These are phyloP conservation scores for Sideroxylon spinosum DNA, from an alignment of 179 eudicot genomes.

Conservation along the genomic window DNA sequence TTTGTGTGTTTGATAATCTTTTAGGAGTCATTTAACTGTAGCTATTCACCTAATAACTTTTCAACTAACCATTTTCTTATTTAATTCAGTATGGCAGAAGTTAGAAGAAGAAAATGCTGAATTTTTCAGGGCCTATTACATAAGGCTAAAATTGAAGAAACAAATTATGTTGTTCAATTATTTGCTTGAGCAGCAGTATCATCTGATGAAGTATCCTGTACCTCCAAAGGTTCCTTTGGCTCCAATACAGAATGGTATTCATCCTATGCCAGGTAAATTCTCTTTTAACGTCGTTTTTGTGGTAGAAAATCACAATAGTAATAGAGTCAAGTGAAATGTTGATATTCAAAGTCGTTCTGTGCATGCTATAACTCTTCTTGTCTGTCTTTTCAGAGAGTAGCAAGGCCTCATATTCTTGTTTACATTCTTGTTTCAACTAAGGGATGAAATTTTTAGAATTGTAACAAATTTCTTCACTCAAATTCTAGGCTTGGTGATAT, in stretches of 20 bases:
- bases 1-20: neutral
- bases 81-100: conserved; percentile 84
- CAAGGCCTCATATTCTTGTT: neutral
- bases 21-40: neutral
- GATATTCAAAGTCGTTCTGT: neutral
- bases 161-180: conserved; percentile 90
- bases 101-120: conserved; percentile 99
- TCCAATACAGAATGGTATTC: conserved; percentile 88
- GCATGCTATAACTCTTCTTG: neutral
- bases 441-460: no score
- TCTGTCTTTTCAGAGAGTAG: neutral
- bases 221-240: conserved; percentile 87
- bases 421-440: neutral
- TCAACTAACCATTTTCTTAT: neutral
- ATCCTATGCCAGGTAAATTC: conserved; percentile 82
- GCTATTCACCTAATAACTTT: neutral
- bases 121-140: conserved; percentile 90
- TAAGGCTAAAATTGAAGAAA: conserved; percentile 90
- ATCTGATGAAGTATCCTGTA: conserved; percentile 70
- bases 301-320: neutral
- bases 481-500: no score
- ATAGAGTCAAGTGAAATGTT: no score
- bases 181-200: conserved; percentile 88
- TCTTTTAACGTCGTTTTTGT: conserved; percentile 1
- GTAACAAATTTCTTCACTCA: no score